Percentiles rank a stretch among this genome's conserved stretches.
These are phyloP conservation scores for Fusarium decemcellulare DNA, from an alignment of 2,329 filamentous ascomycete species.

Conservation along the genomic window DNA sequence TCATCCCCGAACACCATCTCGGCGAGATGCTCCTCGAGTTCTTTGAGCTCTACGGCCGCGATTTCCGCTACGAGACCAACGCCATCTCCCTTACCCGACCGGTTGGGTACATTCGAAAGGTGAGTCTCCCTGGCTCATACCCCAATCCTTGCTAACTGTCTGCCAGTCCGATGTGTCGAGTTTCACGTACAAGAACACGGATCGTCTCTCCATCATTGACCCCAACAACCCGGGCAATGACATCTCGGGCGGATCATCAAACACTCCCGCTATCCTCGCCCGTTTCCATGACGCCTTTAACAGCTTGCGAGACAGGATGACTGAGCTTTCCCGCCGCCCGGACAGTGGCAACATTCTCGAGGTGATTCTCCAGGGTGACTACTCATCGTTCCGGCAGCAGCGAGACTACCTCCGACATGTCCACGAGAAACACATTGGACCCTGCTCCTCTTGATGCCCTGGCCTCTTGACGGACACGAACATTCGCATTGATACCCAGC, in stretches of 20 bases:
- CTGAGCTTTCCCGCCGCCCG: constrained; percentile 57
- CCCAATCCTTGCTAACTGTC: constrained; percentile 4
- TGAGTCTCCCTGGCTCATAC: constrained; percentile 52
- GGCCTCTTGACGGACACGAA: neutral
- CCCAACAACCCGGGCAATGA: constrained; percentile 90
- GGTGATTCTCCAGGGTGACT: constrained; percentile 83
- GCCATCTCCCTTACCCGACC: constrained; percentile 85
- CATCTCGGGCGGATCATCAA: constrained; percentile 87
- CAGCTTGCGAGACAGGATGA: constrained; percentile 71
- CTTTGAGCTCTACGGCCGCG: constrained; percentile 88
- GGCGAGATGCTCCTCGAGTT: constrained; percentile 90
- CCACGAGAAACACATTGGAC: constrained; percentile 58
- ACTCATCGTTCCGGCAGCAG: constrained; percentile 79
- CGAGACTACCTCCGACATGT: constrained; percentile 73
- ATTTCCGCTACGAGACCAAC: constrained; percentile 78
- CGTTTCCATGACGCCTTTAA: constrained; percentile 77
- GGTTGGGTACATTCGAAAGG: constrained; percentile 80
- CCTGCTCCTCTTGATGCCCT: constrained; percentile 47
- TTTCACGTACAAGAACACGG: constrained; percentile 70
- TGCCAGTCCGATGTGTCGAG: constrained; percentile 59
- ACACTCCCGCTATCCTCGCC: constrained; percentile 76
- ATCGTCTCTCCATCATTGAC: constrained; percentile 89
- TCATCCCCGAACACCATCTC: constrained; percentile 76
- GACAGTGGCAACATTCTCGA: constrained; percentile 69
- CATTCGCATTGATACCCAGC: constrained; percentile 18